Percentiles rank a stretch among this genome's conserved stretches.
Conservation (phyloP, 2,329 filamentous ascomycete species). For the Botrytis fragariae region DNA sequence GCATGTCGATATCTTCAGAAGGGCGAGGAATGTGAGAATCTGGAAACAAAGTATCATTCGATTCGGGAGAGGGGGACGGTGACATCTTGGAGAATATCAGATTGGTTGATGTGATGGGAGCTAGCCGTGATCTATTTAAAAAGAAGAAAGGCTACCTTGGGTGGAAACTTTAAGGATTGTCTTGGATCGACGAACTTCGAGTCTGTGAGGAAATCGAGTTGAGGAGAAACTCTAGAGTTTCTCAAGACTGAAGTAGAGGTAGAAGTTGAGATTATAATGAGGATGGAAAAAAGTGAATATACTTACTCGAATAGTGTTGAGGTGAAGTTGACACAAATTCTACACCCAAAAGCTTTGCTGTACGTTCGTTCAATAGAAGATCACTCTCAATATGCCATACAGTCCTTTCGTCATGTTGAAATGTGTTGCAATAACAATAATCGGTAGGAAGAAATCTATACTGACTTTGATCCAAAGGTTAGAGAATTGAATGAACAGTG, state of each 20-base stretch:
- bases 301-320: background rate
- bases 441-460: background rate
- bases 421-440: no score
- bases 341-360: background rate
- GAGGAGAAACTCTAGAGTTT: background rate
- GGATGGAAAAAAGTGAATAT: background rate
- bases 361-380: background rate
- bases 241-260: background rate
- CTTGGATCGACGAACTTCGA: background rate
- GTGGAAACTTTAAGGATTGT: background rate
- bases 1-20: background rate
- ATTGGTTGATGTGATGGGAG: background rate
- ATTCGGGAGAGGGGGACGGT: background rate
- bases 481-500: background rate
- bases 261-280: background rate
- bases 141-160: accelerated
- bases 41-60: background rate
- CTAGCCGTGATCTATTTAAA: background rate
- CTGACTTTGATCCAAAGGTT: accelerated
- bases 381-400: background rate
- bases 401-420: background rate
- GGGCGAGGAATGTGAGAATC: background rate
- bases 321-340: background rate
- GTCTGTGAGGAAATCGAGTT: background rate
- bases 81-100: background rate